phyloP scores from a whole-genome alignment of 805 yeast species.

The Kodamaea nitidulidarum region DNA sequence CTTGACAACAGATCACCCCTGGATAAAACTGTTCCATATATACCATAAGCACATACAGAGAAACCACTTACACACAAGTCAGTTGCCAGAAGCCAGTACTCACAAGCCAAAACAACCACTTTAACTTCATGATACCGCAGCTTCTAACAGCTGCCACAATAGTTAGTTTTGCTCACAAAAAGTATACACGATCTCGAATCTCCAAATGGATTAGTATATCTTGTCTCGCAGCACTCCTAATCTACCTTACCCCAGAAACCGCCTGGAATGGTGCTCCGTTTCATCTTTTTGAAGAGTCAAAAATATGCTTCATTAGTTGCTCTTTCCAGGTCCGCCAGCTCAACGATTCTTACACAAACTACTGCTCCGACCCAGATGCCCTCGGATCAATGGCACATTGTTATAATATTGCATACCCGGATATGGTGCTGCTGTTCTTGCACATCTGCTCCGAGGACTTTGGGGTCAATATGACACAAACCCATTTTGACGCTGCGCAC shows the following conservation, averaged over 20 bases:
- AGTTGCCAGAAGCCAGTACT: too few species aligned
- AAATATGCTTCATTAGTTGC: conserved; percentile 32
- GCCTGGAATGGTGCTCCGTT: conserved; percentile 31
- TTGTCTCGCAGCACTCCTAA: conserved; percentile 11
- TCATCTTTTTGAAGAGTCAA: conserved; percentile 23
- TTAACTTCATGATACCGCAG: not conserved
- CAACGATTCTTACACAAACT: conserved; percentile 1
- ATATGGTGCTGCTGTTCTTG: conserved; percentile 21
- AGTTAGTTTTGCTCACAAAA: conserved; percentile 8
- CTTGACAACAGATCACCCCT: too few species aligned
- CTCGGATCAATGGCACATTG: conserved; percentile 38
- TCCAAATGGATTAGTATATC: conserved; percentile 9
- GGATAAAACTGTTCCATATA: too few species aligned
- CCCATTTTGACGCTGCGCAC: conserved; percentile 20
- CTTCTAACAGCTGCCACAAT: conserved; percentile 5
- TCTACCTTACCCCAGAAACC: conserved; percentile 22
- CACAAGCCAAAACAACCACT: too few species aligned
- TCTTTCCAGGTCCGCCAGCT: conserved; percentile 17
- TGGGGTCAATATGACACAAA: conserved; percentile 19
- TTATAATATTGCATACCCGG: conserved; percentile 22
- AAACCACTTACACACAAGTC: too few species aligned
- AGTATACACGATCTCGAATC: conserved; percentile 1
- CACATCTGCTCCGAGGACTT: conserved; percentile 21
- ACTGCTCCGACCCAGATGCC: conserved; percentile 18
- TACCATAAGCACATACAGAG: too few species aligned